These are phyloP conservation scores for Colletotrichum sp. DNA, from an alignment of 2,329 filamentous ascomycete genomes.

Conservation along the genomic window DNA sequence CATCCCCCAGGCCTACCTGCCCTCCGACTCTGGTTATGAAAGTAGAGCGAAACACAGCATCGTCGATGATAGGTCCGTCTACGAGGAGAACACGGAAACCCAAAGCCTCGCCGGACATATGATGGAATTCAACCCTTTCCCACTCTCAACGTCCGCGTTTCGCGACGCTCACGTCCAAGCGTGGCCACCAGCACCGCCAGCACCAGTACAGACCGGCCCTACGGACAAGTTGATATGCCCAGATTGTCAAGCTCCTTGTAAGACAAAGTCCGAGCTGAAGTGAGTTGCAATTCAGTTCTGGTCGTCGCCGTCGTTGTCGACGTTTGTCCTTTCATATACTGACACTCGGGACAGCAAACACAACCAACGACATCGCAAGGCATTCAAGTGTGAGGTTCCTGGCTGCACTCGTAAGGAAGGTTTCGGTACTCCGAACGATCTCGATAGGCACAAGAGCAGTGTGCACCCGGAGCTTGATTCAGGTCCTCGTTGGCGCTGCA, in stretches of 20 bases:
- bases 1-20: constrained; percentile 30
- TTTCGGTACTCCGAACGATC: constrained; percentile 82
- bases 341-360: constrained; percentile 68
- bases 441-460: constrained; percentile 77
- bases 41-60: constrained; percentile 47
- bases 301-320: neutral
- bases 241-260: constrained; percentile 45
- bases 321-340: constrained; percentile 13
- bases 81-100: constrained; percentile 45
- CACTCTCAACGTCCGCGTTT: neutral
- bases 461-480: constrained; percentile 63
- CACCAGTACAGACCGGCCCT: constrained; percentile 1
- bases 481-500: constrained; percentile 64
- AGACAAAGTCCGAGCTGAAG: constrained; percentile 62
- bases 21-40: constrained; percentile 54
- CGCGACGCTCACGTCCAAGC: neutral
- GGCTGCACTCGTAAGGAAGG: constrained; percentile 66
- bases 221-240: constrained; percentile 35
- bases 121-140: constrained; percentile 29
- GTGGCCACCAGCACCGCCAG: neutral
- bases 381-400: constrained; percentile 63
- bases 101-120: constrained; percentile 41
- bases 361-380: constrained; percentile 70
- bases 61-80: constrained; percentile 46
- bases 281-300: constrained; percentile 33